phyloP scores from a whole-genome alignment of 2,329 filamentous ascomycete species.

The Sporothrix dimorphospora region DNA sequence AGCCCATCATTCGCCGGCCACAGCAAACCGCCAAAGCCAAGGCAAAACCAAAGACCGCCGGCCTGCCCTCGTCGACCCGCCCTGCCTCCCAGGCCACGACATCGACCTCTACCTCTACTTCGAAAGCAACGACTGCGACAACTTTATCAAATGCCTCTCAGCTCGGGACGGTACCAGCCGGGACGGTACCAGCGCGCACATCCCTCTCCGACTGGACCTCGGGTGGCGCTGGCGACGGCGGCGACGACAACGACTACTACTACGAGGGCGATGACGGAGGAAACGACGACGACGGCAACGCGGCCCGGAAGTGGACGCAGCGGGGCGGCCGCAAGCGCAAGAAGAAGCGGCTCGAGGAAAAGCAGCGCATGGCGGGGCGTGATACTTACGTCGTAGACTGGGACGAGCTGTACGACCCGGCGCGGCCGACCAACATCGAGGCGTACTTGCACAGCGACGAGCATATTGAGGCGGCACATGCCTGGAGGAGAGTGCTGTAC shows the following conservation, averaged over 20 bases:
- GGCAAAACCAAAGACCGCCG: constrained; percentile 50
- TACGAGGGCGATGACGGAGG: constrained; percentile 8
- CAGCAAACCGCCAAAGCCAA: constrained; percentile 62
- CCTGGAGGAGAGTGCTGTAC: constrained; percentile 85
- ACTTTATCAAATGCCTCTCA: constrained; percentile 32
- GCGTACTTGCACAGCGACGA: constrained; percentile 86
- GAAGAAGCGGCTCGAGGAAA: constrained; percentile 63
- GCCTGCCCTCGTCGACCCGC: neutral
- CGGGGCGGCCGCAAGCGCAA: constrained; percentile 66
- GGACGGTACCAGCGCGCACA: constrained; percentile 42
- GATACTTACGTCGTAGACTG: constrained; percentile 65
- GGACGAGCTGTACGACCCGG: constrained; percentile 89
- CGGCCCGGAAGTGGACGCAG: constrained; percentile 61
- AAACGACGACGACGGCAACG: neutral
- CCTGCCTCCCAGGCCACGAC: neutral
- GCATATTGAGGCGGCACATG: constrained; percentile 74
- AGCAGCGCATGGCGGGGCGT: constrained; percentile 62
- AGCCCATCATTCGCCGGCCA: constrained; percentile 80
- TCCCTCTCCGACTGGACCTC: constrained; percentile 81
- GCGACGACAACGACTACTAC: constrained; percentile 19
- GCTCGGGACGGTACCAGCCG: constrained; percentile 31
- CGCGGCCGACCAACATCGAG: constrained; percentile 79
- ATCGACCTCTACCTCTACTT: neutral
- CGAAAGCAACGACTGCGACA: neutral
- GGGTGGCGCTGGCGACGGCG: constrained; percentile 58